Conservation (phyloP, 352 stramenopile species). For the Pilasporangium apinafurcum region DNA sequence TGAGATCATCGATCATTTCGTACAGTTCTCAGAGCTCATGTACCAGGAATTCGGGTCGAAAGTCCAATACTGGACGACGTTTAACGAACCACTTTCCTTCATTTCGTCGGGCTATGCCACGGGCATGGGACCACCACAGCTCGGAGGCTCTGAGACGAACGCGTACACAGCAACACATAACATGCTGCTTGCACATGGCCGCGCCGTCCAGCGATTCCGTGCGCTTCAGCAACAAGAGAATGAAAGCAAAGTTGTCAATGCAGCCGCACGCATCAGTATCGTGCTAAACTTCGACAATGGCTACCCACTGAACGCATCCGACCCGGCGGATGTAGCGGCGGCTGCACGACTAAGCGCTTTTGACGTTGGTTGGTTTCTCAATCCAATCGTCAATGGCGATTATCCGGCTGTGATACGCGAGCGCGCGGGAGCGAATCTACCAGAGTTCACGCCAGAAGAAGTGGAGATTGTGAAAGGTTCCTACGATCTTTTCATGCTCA, state of each 20-base stretch:
- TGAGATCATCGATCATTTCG: constrained; percentile 82
- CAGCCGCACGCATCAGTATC: constrained; percentile 87
- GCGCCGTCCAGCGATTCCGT: constrained; percentile 83
- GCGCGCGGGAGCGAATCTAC: constrained; percentile 67
- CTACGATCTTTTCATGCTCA: constrained; percentile 93
- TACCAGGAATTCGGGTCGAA: constrained; percentile 89
- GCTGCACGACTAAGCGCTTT: constrained; percentile 86
- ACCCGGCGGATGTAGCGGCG: constrained; percentile 40
- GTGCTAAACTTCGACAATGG: constrained; percentile 83
- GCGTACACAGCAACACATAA: constrained; percentile 78
- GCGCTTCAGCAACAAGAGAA: constrained; percentile 64
- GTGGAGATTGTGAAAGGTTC: constrained; percentile 69
- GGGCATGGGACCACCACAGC: constrained; percentile 30
- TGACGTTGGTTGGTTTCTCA: constrained; percentile 89
- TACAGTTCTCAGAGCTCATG: constrained; percentile 85
- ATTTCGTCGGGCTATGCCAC: constrained; percentile 83
- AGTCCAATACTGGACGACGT: constrained; percentile 93
- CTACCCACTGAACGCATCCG: constrained; percentile 65
- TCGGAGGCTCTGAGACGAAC: constrained; percentile 28
- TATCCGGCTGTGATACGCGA: constrained; percentile 91
- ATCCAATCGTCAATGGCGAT: constrained; percentile 87
- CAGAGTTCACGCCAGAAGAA: constrained; percentile 80
- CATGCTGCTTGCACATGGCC: constrained; percentile 87
- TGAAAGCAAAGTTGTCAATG: constrained; percentile 12
- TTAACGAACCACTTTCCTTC: constrained; percentile 93